A percentile compares a stretch with the other conserved stretches of the same genome.
These are phyloP conservation scores for Firmiana major DNA, from an alignment of 345 rosid genomes.

Conservation along the genomic window DNA sequence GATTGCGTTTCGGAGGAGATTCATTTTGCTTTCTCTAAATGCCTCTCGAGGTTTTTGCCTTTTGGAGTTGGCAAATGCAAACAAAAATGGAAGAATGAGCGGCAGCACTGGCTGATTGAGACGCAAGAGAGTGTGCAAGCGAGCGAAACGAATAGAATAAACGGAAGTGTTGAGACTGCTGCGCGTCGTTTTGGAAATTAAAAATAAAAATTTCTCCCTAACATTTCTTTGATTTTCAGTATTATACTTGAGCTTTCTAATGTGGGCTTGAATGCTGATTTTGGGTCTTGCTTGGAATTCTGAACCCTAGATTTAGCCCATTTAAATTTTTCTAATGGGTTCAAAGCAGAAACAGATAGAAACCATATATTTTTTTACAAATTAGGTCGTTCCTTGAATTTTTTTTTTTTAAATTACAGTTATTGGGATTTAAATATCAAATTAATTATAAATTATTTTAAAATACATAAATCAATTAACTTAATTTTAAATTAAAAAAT, in stretches of 20 bases:
- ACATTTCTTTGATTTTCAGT: not conserved
- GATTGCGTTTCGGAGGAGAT: slow-evolving; percentile 33
- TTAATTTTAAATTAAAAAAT: too few relatives aligned
- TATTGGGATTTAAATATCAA: too few relatives aligned
- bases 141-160: not conserved
- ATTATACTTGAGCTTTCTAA: not conserved
- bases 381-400: too few relatives aligned
- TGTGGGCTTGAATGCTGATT: not conserved
- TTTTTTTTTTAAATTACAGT: too few relatives aligned
- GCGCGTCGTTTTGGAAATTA: not conserved
- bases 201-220: not conserved
- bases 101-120: not conserved
- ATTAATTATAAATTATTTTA: too few relatives aligned
- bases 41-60: not conserved
- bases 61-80: not conserved
- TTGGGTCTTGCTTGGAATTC: not conserved
- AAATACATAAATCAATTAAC: too few relatives aligned
- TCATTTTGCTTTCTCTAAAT: slow-evolving; percentile 25
- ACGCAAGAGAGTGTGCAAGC: too few relatives aligned
- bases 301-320: not conserved
- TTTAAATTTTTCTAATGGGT: too few relatives aligned
- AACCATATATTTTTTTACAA: too few relatives aligned
- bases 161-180: not conserved
- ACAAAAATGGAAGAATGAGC: not conserved
- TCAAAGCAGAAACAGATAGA: too few relatives aligned